Evolutionary conservation across 345 rosid species (phyloP).

Genomic region (Rhodomyrtus tomentosa): DNA sequence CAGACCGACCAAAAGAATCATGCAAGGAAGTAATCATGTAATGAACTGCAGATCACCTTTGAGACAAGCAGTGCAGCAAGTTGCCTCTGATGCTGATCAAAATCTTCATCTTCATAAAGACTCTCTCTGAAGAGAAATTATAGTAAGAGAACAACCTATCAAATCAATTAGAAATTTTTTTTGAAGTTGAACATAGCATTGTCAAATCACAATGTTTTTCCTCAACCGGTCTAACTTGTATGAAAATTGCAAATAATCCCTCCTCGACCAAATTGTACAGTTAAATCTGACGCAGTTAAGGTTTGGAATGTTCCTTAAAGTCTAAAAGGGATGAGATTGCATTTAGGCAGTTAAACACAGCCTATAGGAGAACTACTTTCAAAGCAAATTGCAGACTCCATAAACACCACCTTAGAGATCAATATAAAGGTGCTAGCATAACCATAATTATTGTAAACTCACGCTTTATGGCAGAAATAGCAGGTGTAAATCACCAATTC

Average conservation of each 20-base stretch:
- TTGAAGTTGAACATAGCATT: background rate
- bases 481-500: background rate
- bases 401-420: background rate
- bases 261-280: background rate
- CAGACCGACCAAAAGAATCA: background rate
- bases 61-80: slow-evolving; percentile 93
- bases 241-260: background rate
- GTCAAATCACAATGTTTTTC: background rate
- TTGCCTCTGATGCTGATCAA: slow-evolving; percentile 81
- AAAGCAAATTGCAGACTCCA: background rate
- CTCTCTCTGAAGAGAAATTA: slow-evolving; percentile 51
- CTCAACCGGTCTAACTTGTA: background rate
- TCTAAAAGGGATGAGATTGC: background rate
- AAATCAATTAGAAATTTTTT: background rate
- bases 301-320: background rate
- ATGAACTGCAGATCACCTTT: slow-evolving; percentile 33
- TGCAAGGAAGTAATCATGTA: background rate
- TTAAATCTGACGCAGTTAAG: background rate
- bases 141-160: background rate
- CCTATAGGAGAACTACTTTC: background rate
- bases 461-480: background rate
- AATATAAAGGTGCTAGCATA: background rate
- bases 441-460: background rate
- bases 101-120: slow-evolving; percentile 93
- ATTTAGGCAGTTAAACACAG: background rate